These are phyloP conservation scores for Fragilaria radians DNA, from an alignment of 108 stramenopile genomes.

Conservation along the genomic window DNA sequence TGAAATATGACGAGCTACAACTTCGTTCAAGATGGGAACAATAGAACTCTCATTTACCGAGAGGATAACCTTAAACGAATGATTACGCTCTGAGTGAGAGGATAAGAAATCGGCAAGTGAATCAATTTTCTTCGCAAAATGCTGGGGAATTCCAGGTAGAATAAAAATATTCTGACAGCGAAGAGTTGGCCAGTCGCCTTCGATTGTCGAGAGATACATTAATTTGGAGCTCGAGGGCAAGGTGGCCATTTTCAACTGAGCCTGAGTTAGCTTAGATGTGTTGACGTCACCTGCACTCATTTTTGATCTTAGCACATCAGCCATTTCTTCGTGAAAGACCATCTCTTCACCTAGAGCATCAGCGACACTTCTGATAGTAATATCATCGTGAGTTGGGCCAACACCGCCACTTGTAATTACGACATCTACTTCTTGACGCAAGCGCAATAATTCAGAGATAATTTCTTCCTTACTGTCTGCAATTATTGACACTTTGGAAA, in stretches of 20 bases:
- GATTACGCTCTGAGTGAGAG: constrained; percentile 43
- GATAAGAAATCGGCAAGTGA: constrained; percentile 65
- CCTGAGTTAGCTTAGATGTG: constrained; percentile 52
- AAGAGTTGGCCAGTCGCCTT: constrained; percentile 73
- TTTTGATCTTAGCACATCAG: constrained; percentile 47
- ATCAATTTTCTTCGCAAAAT: constrained; percentile 80
- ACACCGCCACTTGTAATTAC: constrained; percentile 95
- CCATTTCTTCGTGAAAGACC: constrained; percentile 85
- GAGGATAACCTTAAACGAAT: constrained; percentile 57
- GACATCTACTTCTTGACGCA: constrained; percentile 68
- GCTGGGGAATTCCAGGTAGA: constrained; percentile 90
- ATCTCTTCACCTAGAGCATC: constrained; percentile 56
- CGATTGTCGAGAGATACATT: constrained; percentile 48
- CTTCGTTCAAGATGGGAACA: constrained; percentile 58
- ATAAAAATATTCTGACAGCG: constrained; percentile 91
- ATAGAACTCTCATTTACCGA: constrained; percentile 61
- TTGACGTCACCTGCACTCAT: constrained; percentile 21
- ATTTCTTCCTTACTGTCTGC: constrained; percentile 81
- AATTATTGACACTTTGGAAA: constrained; percentile 78
- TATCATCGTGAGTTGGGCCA: constrained; percentile 96
- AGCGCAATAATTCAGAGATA: constrained; percentile 61
- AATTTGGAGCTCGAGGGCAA: constrained; percentile 56
- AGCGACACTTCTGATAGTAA: constrained; percentile 90
- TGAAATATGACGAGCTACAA: constrained; percentile 54
- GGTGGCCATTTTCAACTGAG: constrained; percentile 82